Evolutionary conservation across 2,329 filamentous ascomycete genomes (phyloP).

Genomic region (Colletotrichum somersetense): DNA sequence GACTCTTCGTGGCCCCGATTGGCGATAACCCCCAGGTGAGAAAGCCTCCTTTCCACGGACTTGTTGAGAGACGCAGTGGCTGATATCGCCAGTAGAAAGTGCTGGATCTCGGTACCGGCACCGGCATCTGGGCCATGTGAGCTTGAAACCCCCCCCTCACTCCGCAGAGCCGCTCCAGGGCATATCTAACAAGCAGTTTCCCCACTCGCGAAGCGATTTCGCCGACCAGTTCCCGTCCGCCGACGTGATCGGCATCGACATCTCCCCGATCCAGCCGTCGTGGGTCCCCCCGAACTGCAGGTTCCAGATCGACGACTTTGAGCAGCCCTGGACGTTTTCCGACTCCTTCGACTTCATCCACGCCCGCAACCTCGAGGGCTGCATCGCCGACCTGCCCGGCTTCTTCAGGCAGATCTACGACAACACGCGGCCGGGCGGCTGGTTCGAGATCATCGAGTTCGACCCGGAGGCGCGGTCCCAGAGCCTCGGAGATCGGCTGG

Average conservation of each 20-base stretch:
- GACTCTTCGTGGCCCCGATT: slow-evolving; percentile 54
- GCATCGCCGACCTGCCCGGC: slow-evolving; percentile 68
- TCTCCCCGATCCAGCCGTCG: slow-evolving; percentile 67
- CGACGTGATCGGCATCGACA: slow-evolving; percentile 64
- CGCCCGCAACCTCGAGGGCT: slow-evolving; percentile 68
- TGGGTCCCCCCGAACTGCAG: slow-evolving; percentile 50
- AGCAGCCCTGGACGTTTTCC: slow-evolving; percentile 57
- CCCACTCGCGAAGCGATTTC: slow-evolving; percentile 57
- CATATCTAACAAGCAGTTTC: slow-evolving; percentile 6
- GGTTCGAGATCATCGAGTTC: slow-evolving; percentile 49
- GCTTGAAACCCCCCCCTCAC: background rate
- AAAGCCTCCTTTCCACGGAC: background rate
- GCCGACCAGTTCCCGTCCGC: slow-evolving; percentile 58
- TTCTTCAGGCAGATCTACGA: slow-evolving; percentile 64
- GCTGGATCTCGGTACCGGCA: slow-evolving; percentile 58
- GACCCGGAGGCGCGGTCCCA: slow-evolving; percentile 43
- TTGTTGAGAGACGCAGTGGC: background rate
- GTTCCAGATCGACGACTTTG: slow-evolving; percentile 54
- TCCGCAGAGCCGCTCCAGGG: too few relatives aligned
- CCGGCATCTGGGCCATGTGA: slow-evolving; percentile 59
- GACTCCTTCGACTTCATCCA: slow-evolving; percentile 71
- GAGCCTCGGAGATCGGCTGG: background rate
- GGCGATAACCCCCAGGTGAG: slow-evolving; percentile 45
- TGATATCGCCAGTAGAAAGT: slow-evolving; percentile 48
- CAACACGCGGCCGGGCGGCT: slow-evolving; percentile 59